Base-by-base conservation (phyloP, 352 stramenopile species). In the Pythium diclinum region DNA sequence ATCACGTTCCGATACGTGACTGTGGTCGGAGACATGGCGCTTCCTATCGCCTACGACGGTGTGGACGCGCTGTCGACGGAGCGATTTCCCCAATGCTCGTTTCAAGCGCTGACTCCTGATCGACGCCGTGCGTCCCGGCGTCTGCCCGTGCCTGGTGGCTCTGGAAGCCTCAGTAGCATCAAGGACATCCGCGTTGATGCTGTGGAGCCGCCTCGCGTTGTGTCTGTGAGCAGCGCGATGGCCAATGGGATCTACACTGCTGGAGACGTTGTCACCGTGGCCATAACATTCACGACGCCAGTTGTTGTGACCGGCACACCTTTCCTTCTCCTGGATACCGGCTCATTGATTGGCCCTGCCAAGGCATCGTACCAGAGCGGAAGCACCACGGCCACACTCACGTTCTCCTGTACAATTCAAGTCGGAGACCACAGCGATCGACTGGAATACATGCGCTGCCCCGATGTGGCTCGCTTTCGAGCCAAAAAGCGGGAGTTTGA, bases 141-240 rank as follows among this genome's bases (percentile, higher is more conserved):
- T 0, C 61, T 92, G 4, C 84, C 84, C 13, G 28, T 65, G 2
- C 73, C 80, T 1, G 61, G 68, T 21, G 19, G 72, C 2, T 82
- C 73, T 0, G 78, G 73, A 8, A 91, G 80, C 61, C 55, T 92
- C 6, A 91, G 82, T 33, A 84, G 82, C 17, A 81, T 78, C n/a
- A 71, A 76, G 5, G 75, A 89, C 38, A 83, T 94, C 47, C 75
- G 78, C 9, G 77, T 94, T 23, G 81, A 92, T 36, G 87, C 77
- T 0, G 52, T 75, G 0, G 79, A 88, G n/a, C 74, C 77, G 6
- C 83, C 82, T 11, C 69, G 73, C 11, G 73, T 92, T 6, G 44
- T 89, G 2, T 59, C 66, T 3, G 83, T 94, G 3, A 69, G 71
- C 0, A 87, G 71, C 49, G 36, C 64, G 2, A 81, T 75, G 23